Percentiles rank a stretch among this genome's conserved stretches.
phyloP scores from a whole-genome alignment of 306 rosid species.

The Cyamopsis tetragonoloba region DNA sequence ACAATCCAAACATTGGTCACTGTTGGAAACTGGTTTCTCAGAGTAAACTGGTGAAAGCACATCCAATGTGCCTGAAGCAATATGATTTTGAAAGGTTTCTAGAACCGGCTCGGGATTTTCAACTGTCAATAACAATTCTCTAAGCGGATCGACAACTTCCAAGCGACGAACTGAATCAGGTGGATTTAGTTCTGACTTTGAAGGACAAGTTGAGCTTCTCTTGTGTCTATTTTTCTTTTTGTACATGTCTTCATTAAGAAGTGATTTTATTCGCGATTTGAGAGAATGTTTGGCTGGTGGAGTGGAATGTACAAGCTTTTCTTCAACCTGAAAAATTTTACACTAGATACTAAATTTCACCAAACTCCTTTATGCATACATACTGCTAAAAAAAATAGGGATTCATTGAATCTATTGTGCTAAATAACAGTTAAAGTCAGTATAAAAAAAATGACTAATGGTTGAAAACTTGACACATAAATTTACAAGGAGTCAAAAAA shows the following conservation, averaged over 20 bases:
- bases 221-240: constrained; percentile 43
- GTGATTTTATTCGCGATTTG: constrained; percentile 46
- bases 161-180: constrained; percentile 31
- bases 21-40: constrained; percentile 16
- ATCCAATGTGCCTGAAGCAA: constrained; percentile 21
- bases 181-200: constrained; percentile 25
- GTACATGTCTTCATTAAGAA: constrained; percentile 42
- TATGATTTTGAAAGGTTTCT: constrained; percentile 23
- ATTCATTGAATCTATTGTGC: background rate
- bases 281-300: constrained; percentile 34
- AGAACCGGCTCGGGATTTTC: constrained; percentile 26
- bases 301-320: constrained; percentile 13
- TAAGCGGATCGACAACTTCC: constrained; percentile 33
- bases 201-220: constrained; percentile 55
- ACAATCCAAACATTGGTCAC: constrained; percentile 29
- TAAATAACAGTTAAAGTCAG: background rate
- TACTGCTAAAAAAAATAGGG: background rate
- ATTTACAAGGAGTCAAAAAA: background rate
- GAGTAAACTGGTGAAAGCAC: constrained; percentile 15
- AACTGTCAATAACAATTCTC: constrained; percentile 23
- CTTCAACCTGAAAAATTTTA: constrained; percentile 43
- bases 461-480: background rate
- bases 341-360: constrained; percentile 7
- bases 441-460: background rate
- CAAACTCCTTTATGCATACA: background rate